These are phyloP conservation scores for Fusarium lyarnte DNA, from an alignment of 2,329 filamentous ascomycete genomes.

Conservation along the genomic window DNA sequence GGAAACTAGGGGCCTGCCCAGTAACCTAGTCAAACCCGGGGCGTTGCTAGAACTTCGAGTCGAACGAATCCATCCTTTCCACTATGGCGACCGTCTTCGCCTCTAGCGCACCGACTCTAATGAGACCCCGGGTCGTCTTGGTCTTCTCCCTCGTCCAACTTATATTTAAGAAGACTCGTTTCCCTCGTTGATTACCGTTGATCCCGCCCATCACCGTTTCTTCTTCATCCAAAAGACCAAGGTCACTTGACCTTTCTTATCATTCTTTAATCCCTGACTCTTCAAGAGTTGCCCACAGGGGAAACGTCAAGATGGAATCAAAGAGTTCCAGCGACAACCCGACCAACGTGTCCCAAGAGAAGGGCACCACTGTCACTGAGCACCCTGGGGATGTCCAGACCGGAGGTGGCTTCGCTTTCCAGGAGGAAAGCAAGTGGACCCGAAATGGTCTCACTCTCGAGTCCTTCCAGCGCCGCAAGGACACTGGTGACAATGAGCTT, in stretches of 20 bases:
- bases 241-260: conserved; percentile 28
- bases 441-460: conserved; percentile 42
- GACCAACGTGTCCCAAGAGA: conserved; percentile 36
- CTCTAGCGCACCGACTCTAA: neutral
- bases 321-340: conserved; percentile 34
- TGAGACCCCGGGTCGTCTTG: conserved; percentile 7
- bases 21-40: conserved; percentile 1
- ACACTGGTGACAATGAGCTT: conserved; percentile 45
- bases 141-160: conserved; percentile 2
- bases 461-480: conserved; percentile 38
- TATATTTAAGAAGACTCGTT: conserved; percentile 33
- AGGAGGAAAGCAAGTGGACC: conserved; percentile 34
- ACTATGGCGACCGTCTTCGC: conserved; percentile 7
- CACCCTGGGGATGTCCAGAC: conserved; percentile 21
- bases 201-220: conserved; percentile 16
- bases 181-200: conserved; percentile 6
- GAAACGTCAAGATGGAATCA: conserved; percentile 34
- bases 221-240: conserved; percentile 16
- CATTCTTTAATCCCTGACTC: conserved; percentile 20
- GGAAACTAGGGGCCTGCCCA: conserved; percentile 8
- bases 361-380: conserved; percentile 34
- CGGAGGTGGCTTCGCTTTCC: conserved; percentile 33
- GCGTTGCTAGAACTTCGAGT: conserved; percentile 4
- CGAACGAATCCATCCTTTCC: conserved; percentile 8
- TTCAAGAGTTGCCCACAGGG: conserved; percentile 1